Percentiles rank a stretch among this genome's conserved stretches.
Conservation (phyloP, 1,139 yeast genomes). For the Candida frijolesensis region DNA sequence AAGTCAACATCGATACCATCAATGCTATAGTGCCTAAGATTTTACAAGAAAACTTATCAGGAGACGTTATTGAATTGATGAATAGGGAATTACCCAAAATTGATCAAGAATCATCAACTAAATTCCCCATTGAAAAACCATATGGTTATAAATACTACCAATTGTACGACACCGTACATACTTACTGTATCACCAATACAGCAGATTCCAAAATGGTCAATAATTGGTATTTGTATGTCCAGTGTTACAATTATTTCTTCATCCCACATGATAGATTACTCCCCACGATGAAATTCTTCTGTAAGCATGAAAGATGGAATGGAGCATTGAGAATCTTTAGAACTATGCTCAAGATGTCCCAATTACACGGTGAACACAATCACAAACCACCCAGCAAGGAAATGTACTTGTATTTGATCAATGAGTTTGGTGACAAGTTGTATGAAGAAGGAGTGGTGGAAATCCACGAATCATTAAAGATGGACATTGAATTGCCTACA, state of each 20-base stretch:
- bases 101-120: constrained; percentile 27
- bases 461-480: constrained; percentile 63
- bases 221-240: constrained; percentile 68
- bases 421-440: constrained; percentile 59
- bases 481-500: constrained; percentile 60
- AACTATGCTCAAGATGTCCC: constrained; percentile 58
- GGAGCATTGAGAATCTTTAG: constrained; percentile 68
- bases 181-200: constrained; percentile 45
- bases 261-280: constrained; percentile 64
- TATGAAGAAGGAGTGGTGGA: constrained; percentile 73
- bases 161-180: constrained; percentile 44
- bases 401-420: constrained; percentile 64
- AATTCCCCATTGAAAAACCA: constrained; percentile 29
- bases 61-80: constrained; percentile 61
- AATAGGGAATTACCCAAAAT: constrained; percentile 60
- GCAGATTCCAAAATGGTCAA: constrained; percentile 47
- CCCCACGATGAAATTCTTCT: constrained; percentile 63
- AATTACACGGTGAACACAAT: constrained; percentile 49
- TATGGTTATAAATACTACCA: constrained; percentile 30
- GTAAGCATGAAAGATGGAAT: constrained; percentile 59
- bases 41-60: constrained; percentile 50
- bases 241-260: constrained; percentile 57
- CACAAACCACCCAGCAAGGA: constrained; percentile 63
- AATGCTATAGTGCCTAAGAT: constrained; percentile 49
- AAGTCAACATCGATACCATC: constrained; percentile 43